Base-by-base conservation (phyloP, 2,329 filamentous ascomycete genomes). In the Thelonectria olida region DNA sequence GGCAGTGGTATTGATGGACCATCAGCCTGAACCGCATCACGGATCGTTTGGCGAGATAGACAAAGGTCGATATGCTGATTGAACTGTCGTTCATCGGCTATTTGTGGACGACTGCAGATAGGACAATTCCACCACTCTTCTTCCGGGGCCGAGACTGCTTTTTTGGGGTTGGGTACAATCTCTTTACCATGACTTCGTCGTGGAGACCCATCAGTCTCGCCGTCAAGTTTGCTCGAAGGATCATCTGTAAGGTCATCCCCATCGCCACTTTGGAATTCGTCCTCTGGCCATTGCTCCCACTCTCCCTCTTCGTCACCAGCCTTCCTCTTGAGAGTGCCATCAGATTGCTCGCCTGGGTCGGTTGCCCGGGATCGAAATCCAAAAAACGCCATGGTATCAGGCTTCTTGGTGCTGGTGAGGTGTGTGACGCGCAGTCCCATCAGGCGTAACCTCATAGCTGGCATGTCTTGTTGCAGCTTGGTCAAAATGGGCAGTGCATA, bases 41-140 rank as follows among this genome's bases (percentile, higher is more conserved):
- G 90, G 69, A 99, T 98, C 0, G 93, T 92, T 72, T 92, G 88
- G 56, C 90, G 85, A 1, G 94, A 97, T 2, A 99, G 84, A 75
- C 96, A 99, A 8, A 91, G 85, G 74, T 99, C 96, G 52, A 99
- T 93, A 72, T 99, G 96, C 58, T 91, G 87, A 68, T 99, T 99
- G 78, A 98, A 97, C 1, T 79, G 80, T 45, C 84, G 84, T 74
- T 97, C 93, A 50, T 95, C 85, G 0, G 93, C 86, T 1, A 81
- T 72, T 72, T 97, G 94, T 0, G 92, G 89, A 15, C 90, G 82
- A n/a, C 81, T 79, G 75, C 96, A 99, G 44, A 98, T 92, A 0
- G 96, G 96, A 75, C 96, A 99, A 36, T 90, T 85, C 94, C 94
- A 98, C 75, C 82, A 83, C 47, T 88, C 81, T 53, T 85, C 78